Evolutionary conservation across 306 rosid species (phyloP).

Genomic region (Cicer yamashitae): DNA sequence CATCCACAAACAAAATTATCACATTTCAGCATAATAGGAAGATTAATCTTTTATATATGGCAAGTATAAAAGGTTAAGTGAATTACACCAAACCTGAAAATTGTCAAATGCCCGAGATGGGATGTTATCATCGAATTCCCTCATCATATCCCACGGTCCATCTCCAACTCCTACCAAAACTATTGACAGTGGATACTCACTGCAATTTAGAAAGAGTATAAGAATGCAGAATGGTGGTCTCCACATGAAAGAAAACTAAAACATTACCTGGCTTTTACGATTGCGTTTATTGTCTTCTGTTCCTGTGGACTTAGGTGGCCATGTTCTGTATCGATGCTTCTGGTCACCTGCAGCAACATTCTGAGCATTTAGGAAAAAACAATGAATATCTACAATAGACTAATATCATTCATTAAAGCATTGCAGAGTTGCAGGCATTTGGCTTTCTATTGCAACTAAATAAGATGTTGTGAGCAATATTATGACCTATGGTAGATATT

Average conservation of each 20-base stretch:
- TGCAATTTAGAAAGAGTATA: constrained; percentile 47
- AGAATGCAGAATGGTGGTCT: constrained; percentile 44
- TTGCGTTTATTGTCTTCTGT: constrained; percentile 71
- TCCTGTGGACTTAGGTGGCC: constrained; percentile 81
- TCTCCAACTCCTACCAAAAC: constrained; percentile 88
- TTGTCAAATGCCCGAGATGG: constrained; percentile 81
- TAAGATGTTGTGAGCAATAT: not conserved
- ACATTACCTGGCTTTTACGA: constrained; percentile 77
- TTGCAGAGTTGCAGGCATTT: not conserved
- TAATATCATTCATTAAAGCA: constrained; percentile 8
- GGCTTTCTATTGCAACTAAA: constrained; percentile 21
- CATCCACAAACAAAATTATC: constrained; percentile 24
- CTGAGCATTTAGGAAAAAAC: constrained; percentile 33
- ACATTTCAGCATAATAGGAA: constrained; percentile 28
- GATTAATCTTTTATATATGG: constrained; percentile 18
- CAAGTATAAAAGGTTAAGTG: constrained; percentile 7
- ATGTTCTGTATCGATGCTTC: constrained; percentile 67
- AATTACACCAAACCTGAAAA: constrained; percentile 64
- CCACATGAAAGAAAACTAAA: constrained; percentile 1
- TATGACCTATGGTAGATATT: constrained; percentile 4
- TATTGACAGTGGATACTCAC: constrained; percentile 79
- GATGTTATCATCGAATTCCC: constrained; percentile 78
- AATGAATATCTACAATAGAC: constrained; percentile 9
- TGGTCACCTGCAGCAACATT: constrained; percentile 64
- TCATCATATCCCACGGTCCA: constrained; percentile 92